Conservation (phyloP, 225 moss, liverwort and hornwort genomes). For the Straminergon stramineum region DNA sequence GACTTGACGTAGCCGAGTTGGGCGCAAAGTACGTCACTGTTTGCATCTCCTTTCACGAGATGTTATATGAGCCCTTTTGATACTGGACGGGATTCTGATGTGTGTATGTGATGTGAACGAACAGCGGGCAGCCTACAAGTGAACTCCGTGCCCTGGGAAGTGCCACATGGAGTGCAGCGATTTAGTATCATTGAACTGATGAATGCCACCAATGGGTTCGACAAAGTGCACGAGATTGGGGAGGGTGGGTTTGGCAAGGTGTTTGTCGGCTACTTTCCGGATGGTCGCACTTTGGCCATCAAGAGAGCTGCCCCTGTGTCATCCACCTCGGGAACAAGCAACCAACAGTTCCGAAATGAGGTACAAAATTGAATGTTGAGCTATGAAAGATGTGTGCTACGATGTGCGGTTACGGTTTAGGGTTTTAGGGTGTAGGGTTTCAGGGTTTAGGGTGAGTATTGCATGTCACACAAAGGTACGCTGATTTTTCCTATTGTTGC, state of each 20-base stretch:
- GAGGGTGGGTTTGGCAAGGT: constrained; percentile 46
- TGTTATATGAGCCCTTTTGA: background rate
- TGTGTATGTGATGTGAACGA: background rate
- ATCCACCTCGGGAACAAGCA: background rate
- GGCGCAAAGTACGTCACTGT: background rate
- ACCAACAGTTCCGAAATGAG: constrained; percentile 37
- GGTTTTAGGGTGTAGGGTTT: background rate
- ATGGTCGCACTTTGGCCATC: constrained; percentile 32
- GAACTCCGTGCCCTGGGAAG: constrained; percentile 8
- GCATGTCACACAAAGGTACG: background rate
- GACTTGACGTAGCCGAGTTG: background rate
- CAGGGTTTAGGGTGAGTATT: background rate
- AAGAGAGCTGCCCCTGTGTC: constrained; percentile 20
- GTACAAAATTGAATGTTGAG: background rate
- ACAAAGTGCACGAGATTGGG: constrained; percentile 29
- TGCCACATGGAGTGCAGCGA: constrained; percentile 27
- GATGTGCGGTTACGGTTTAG: too few relatives aligned
- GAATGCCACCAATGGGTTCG: constrained; percentile 28
- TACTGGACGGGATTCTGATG: background rate
- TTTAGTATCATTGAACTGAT: constrained; percentile 21
- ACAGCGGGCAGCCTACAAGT: constrained; percentile 3
- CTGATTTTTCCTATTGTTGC: background rate
- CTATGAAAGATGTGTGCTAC: background rate
- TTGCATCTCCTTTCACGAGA: background rate
- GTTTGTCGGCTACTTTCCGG: constrained; percentile 33